Percentiles rank a stretch among this genome's conserved stretches.
phyloP scores from a whole-genome alignment of 257 asterid genomes.

The Solanum chiquidenum region DNA sequence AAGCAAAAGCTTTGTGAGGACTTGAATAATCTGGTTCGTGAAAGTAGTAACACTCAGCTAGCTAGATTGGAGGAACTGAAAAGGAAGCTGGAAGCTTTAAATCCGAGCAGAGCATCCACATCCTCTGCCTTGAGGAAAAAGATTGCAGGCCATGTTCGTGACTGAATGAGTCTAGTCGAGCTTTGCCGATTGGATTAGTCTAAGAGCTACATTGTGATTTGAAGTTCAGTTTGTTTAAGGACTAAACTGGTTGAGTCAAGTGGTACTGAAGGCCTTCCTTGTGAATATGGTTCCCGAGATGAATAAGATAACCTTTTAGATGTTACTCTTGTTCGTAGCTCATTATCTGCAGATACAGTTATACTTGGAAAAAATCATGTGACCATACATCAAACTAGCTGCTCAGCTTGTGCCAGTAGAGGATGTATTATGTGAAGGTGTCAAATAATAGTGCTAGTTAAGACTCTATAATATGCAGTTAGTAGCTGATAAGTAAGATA shows the following conservation, averaged over 20 bases:
- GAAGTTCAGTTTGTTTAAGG: neutral
- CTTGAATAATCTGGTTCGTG: slow-evolving; percentile 71
- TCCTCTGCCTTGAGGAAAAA: slow-evolving; percentile 5
- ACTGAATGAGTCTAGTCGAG: neutral
- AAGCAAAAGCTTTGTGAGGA: slow-evolving; percentile 72
- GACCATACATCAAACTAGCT: neutral
- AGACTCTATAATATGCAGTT: neutral
- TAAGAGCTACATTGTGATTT: neutral
- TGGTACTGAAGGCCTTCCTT: neutral
- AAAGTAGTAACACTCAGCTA: slow-evolving; percentile 65
- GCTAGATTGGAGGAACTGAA: slow-evolving; percentile 85
- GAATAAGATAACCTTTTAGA: neutral
- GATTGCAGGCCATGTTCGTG: neutral
- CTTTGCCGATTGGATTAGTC: neutral
- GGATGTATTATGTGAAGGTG: neutral
- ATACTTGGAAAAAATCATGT: neutral
- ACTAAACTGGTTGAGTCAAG: neutral
- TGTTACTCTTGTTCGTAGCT: neutral
- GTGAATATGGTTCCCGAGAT: neutral
- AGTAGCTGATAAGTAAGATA: neutral
- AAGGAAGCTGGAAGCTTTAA: slow-evolving; percentile 76
- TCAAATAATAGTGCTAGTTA: neutral
- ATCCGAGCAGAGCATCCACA: slow-evolving; percentile 63
- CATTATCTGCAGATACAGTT: neutral
- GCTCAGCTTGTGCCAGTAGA: neutral